These are phyloP conservation scores for Linnemannia exigua DNA, from an alignment of 192 early-diverging fungal genomes.

Conservation along the genomic window DNA sequence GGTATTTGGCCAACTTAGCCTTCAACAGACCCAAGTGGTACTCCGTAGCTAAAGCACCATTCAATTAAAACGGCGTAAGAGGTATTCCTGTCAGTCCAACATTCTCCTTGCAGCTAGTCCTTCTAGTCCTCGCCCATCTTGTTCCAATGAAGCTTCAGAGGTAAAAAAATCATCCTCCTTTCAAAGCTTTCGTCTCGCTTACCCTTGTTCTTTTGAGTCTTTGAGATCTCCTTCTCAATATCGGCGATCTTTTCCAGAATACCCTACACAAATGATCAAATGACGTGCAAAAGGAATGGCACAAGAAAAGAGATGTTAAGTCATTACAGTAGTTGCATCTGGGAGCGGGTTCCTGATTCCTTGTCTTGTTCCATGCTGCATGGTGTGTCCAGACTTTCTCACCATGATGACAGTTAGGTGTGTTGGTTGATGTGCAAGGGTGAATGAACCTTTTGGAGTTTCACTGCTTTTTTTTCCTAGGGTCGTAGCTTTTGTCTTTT, in stretches of 20 bases:
- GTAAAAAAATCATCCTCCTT: neutral
- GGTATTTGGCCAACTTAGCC: conserved; percentile 92
- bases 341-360: neutral
- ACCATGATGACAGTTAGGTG: conserved; percentile 36
- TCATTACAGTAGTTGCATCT: neutral
- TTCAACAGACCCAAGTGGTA: conserved; percentile 98
- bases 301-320: neutral
- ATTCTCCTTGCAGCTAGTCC: neutral
- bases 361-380: neutral
- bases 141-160: neutral
- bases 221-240: conserved; percentile 90
- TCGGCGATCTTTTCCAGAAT: conserved; percentile 92
- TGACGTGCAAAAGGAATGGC: neutral
- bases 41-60: conserved; percentile 79
- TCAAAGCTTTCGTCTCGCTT: conserved; percentile 7
- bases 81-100: conserved; percentile 9
- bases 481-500: neutral
- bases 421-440: neutral
- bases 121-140: no score
- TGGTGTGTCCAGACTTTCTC: conserved; percentile 6
- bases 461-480: neutral
- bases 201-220: conserved; percentile 99
- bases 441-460: conserved; percentile 15
- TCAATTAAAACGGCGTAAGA: neutral
- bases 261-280: conserved; percentile 62